Evolutionary conservation across 2,329 filamentous ascomycete genomes (phyloP), one percentile per base, ranked within the genome.

Genomic region (Spiromastix sp.): DNA sequence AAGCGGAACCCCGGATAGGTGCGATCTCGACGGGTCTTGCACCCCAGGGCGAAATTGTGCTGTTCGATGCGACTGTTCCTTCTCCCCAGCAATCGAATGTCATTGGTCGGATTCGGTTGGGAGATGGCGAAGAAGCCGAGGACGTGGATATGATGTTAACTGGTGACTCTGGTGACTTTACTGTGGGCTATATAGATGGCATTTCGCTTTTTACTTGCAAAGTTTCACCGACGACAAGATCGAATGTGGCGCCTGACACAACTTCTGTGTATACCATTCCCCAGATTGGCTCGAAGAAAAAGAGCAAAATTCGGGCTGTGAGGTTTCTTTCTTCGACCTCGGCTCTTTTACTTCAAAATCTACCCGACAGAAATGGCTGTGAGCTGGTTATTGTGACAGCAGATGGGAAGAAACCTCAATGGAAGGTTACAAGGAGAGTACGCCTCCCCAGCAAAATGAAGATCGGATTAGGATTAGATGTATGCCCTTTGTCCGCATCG

Each of bases 11-110:
- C 28, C 72, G 84, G 40, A 67, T 94, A 25, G 86, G 82, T 40
- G 86, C 77, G 9, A 77, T 82, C 41, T 81, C 85, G 7, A 87
- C 85, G 1, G 84, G 83, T 18, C 66, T 93, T 43, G 78, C 83
- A 13, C 77, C 77, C 41, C 67, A 81, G 31, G 74, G 81, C 9
- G 82, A 95, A 60, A 73, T 95, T 41, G 79, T 85, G 17, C 61
- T 94, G 27, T 93, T 94, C 54, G 74, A 83, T 52, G 75, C 79
- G 12, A 74, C 70, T 5, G 66, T 68, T 13, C 63, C 66, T 2
- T 61, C 66, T 1, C 72, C 72, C 11, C 62, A 64, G 22, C 44
- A 59, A 10, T 49, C 58, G 12, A 71, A 78, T 39, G 60, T 78
- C 8, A 64, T 76, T 46, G 60, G 68, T 43, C 57, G 70, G 15